Conservation (phyloP, 208 protist genomes). For the Trypanosomatidae sp. region DNA sequence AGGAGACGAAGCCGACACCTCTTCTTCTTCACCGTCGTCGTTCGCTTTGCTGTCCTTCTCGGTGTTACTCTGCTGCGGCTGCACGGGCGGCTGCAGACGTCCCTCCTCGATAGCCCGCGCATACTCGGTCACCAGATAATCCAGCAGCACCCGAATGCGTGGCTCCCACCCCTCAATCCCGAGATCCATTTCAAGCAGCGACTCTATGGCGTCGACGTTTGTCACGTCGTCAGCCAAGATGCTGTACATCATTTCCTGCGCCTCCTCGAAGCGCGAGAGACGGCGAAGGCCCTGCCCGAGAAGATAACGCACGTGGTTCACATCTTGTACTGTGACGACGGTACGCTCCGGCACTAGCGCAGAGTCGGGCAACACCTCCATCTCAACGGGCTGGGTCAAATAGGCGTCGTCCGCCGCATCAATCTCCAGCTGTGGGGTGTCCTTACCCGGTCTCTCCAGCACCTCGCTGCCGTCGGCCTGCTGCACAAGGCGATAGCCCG, state of each 20-base stretch:
- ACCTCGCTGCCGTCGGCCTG: constrained; percentile 31
- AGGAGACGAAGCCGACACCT: too few species aligned
- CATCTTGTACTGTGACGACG: constrained; percentile 45
- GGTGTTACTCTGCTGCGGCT: too few species aligned
- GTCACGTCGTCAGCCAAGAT: constrained; percentile 48
- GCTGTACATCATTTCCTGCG: constrained; percentile 38
- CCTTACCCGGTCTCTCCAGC: constrained; percentile 14
- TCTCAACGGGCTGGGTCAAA: constrained; percentile 25
- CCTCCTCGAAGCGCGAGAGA: constrained; percentile 41
- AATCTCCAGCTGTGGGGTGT: constrained; percentile 6
- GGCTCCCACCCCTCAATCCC: constrained; percentile 38
- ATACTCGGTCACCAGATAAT: constrained; percentile 39
- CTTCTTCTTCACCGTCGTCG: too few species aligned
- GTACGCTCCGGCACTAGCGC: constrained; percentile 16
- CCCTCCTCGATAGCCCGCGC: constrained; percentile 14
- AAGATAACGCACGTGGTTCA: constrained; percentile 72
- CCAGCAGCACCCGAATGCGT: constrained; percentile 49
- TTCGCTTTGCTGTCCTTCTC: background rate
- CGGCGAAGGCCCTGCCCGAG: constrained; percentile 52
- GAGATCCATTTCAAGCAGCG: constrained; percentile 70
- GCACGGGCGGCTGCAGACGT: constrained; percentile 6
- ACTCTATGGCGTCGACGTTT: constrained; percentile 73
- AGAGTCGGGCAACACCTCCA: constrained; percentile 20
- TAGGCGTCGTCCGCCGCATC: constrained; percentile 21
- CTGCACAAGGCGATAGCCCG: too few species aligned